A percentile compares a stretch with the other conserved stretches of the same genome.
Conservation (phyloP, 345 rosid genomes). For the Zanthoxylum bungeanum region DNA sequence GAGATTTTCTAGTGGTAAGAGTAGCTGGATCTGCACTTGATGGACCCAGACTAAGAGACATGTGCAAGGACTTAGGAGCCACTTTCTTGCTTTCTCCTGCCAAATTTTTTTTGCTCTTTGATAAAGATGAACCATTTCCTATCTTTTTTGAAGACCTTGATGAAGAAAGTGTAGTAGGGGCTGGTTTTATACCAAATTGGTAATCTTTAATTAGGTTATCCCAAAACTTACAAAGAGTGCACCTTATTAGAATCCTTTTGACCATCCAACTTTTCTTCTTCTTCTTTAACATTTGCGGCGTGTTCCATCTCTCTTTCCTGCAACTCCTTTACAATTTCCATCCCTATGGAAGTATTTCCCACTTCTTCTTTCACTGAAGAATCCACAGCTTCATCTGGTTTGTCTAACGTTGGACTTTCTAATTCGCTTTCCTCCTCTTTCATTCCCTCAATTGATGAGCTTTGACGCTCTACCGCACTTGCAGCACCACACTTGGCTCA, state of each 20-base stretch:
- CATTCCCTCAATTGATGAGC: conserved; percentile 29
- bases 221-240: conserved; percentile 6
- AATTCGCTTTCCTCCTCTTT: conserved; percentile 28
- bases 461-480: conserved; percentile 33
- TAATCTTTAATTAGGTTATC: background rate
- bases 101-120: conserved; percentile 34
- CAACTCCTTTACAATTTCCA: conserved; percentile 26
- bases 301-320: conserved; percentile 29
- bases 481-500: conserved; percentile 33
- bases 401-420: conserved; percentile 16
- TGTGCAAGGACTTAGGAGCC: conserved; percentile 70
- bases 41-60: conserved; percentile 56
- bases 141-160: conserved; percentile 38
- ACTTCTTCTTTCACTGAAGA: conserved; percentile 24
- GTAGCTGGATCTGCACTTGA: conserved; percentile 38
- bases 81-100: conserved; percentile 47
- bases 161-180: conserved; percentile 34
- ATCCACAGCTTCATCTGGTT: conserved; percentile 33
- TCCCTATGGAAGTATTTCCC: conserved; percentile 10
- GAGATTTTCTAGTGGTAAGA: conserved; percentile 48
- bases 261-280: conserved; percentile 31
- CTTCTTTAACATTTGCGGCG: conserved; percentile 24
- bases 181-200: too few species aligned
- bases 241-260: conserved; percentile 55
- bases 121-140: conserved; percentile 25